phyloP scores from a whole-genome alignment of 257 asterid species.

The Galeopsis tetrahit region DNA sequence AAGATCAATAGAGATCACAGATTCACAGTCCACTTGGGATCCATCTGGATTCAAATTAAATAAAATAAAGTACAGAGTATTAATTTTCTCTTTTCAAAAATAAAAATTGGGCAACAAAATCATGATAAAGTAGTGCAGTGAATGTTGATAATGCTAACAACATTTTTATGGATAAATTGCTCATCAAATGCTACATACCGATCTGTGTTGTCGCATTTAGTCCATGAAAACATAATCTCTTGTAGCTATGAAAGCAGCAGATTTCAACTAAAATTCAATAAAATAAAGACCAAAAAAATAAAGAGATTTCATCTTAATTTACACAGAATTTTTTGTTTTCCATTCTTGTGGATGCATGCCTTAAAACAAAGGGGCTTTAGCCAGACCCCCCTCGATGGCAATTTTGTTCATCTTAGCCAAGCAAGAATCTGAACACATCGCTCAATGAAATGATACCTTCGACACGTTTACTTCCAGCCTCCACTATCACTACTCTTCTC shows the following conservation, averaged over 20 bases:
- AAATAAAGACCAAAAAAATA: slow-evolving; percentile 30
- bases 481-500: slow-evolving; percentile 72
- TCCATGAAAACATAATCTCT: slow-evolving; percentile 25
- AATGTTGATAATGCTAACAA: slow-evolving; percentile 6
- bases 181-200: slow-evolving; percentile 27
- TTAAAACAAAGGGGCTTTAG: slow-evolving; percentile 38
- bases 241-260: slow-evolving; percentile 28
- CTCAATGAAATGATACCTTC: slow-evolving; percentile 74
- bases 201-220: slow-evolving; percentile 11
- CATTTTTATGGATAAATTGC: slow-evolving; percentile 25
- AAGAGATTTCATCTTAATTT: slow-evolving; percentile 53
- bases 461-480: slow-evolving; percentile 79
- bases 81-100: too few species aligned
- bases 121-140: neutral
- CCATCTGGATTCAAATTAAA: too few species aligned
- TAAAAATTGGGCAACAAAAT: neutral
- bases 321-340: slow-evolving; percentile 43
- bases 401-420: slow-evolving; percentile 47
- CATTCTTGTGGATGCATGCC: slow-evolving; percentile 35
- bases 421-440: slow-evolving; percentile 68
- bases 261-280: slow-evolving; percentile 23
- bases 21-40: too few species aligned
- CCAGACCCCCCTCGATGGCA: slow-evolving; percentile 30
- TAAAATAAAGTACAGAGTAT: too few species aligned
- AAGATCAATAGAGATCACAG: too few species aligned